Percentiles rank a stretch among this genome's conserved stretches.
These are phyloP conservation scores for Chaetomium sp. DNA, from an alignment of 2,329 filamentous ascomycete genomes.

Conservation along the genomic window DNA sequence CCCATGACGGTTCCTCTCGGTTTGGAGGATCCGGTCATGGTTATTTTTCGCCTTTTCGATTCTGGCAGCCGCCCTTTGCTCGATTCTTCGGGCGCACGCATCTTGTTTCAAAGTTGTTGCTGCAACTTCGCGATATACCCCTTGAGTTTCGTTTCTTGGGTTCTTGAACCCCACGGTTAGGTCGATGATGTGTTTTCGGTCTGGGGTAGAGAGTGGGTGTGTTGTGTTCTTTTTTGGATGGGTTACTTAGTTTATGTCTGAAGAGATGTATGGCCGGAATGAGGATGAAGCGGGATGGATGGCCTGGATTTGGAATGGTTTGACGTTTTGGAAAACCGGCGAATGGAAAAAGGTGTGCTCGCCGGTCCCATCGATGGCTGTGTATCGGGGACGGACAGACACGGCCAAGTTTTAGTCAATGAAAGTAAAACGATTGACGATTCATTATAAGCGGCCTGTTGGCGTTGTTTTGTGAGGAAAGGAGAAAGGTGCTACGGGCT, in stretches of 20 bases:
- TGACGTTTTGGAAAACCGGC: neutral
- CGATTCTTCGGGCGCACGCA: slow-evolving; percentile 13
- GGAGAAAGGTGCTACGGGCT: neutral
- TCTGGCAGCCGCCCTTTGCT: slow-evolving; percentile 17
- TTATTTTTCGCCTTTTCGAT: slow-evolving; percentile 15
- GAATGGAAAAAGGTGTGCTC: slow-evolving; percentile 11
- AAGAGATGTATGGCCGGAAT: slow-evolving; percentile 18
- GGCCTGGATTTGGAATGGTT: slow-evolving; percentile 10
- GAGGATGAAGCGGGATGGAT: slow-evolving; percentile 13
- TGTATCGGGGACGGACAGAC: slow-evolving; percentile 4
- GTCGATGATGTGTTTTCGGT: slow-evolving; percentile 16
- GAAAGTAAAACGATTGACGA: slow-evolving; percentile 30
- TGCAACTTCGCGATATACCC: slow-evolving; percentile 33
- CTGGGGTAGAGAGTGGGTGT: slow-evolving; percentile 9
- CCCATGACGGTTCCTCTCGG: neutral
- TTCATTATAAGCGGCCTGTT: neutral
- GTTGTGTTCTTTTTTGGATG: neutral
- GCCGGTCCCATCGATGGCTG: neutral
- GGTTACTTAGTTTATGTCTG: slow-evolving; percentile 8
- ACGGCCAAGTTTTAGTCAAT: slow-evolving; percentile 21
- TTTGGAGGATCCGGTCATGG: neutral
- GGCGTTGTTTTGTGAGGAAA: neutral
- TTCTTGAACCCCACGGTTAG: neutral
- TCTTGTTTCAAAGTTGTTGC: slow-evolving; percentile 14
- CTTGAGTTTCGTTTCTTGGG: slow-evolving; percentile 24